Base-by-base conservation (phyloP, 163 green algal genomes). In the Chlorella variabilis region DNA sequence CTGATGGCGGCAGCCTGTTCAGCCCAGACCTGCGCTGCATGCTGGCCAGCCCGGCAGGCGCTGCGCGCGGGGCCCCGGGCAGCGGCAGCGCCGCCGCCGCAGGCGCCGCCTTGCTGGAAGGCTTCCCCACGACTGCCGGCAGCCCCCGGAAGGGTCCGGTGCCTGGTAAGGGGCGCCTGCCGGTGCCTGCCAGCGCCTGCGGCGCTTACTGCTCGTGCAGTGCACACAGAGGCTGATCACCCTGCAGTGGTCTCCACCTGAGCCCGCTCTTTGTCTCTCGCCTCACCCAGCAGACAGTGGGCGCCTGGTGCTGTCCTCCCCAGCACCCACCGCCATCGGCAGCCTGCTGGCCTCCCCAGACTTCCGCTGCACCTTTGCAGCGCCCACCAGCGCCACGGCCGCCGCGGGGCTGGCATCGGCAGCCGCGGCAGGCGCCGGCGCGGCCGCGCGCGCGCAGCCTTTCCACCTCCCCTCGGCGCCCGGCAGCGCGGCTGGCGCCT, bases 331-430 rank as follows among this genome's bases (percentile, higher is more conserved):
- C 75, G 29, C 39, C 73, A 29, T 80, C 5, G 29, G 23, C 25
- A 70, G 18, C 75, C 58, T 81, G 58, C 41, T 81, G 41, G 58
- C 58, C 17, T 71, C 75, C 42, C 75, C 75, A 73, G 39, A 62
- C 41, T 81, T 81, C 23, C 29, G 41, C 59, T 71, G 58, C 59
- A 71, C 29, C 59, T 81, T 81, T 73, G 75, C 73, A 41, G 25
- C 45, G 11, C 31, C 33, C 13, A 20, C 49, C 29, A 38, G 49
- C 34, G 33, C 71, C 20, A 31, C 33, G 18, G 48, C 71, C 5
- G 49, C 71, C 3, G 71, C n/a, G 6, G 49, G 23, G 23, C 5
- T 15, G 33, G 23, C 33, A 78, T 11, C n/a, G 9, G 13, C 27
- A n/a, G 13, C n/a, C 70, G 33, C 65, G 56, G 65, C 65, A 73